Base-by-base conservation (phyloP, 768 basidiomycete species). In the Boletus rubropictus region DNA sequence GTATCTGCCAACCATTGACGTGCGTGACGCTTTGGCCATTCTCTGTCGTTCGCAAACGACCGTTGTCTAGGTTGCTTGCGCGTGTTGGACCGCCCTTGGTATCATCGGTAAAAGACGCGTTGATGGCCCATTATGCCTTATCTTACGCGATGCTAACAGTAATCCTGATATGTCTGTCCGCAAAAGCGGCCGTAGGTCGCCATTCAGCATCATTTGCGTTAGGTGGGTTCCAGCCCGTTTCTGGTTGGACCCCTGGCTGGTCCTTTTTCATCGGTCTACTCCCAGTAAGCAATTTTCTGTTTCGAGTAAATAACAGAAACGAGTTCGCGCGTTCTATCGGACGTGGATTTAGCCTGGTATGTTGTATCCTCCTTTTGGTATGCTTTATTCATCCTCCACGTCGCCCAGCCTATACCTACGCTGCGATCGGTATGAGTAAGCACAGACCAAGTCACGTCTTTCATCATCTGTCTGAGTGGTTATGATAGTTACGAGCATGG, bases 241-340 rank as follows among this genome's bases (percentile, higher is more conserved):
- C 82, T 0, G 83, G 83, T 6, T 84, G 82, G 82, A 74, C 73
- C 2, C 71, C 78, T 11, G 83, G 79, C 27, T 84, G 81, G 81
- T 72, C 80, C 0, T 85, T 83, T 58, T 84, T 83, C 60, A 79
- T 83, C 28, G 82, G 82, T 27, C 56, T 82, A 18, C 69, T 81
- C 20, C 79, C 77, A 35, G 79, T 80, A 65, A 49, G 74, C 44
- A 20, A 41, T 31, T 8, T 4, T 37, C 37, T 5, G 3, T 21
- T 35, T 7, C 17, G n/a, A 17, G 18, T 7, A 6, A 8, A 11
- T 11, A n/a, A 32, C 20, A 22, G 21, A 52, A 29, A 42, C 20
- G 22, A 41, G 3, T 24, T 52, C 2, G 45, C 2, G 11, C n/a
- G 28, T 36, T n/a, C 44, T 31, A 18, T 12, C 1, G 35, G 18